A percentile compares a stretch with the other conserved stretches of the same genome.
These are phyloP conservation scores for Phytophthora vignae DNA, from an alignment of 352 stramenopile genomes.

Conservation along the genomic window DNA sequence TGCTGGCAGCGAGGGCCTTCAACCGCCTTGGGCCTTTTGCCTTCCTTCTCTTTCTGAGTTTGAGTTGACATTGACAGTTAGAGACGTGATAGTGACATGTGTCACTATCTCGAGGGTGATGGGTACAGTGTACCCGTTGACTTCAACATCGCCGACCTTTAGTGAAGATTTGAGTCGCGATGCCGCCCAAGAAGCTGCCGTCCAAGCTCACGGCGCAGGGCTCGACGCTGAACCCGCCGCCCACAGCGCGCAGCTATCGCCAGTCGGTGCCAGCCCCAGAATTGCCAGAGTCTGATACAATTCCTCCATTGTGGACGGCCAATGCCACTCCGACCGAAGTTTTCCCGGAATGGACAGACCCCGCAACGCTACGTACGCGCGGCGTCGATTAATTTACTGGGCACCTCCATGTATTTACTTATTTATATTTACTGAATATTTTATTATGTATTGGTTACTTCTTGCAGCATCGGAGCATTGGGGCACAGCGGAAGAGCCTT, in stretches of 20 bases:
- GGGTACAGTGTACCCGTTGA: neutral
- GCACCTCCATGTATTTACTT: neutral
- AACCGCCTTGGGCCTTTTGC: neutral
- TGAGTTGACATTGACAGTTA: constrained; percentile 16
- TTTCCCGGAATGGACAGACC: constrained; percentile 73
- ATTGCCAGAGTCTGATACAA: constrained; percentile 39
- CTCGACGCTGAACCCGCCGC: constrained; percentile 15
- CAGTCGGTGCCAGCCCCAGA: constrained; percentile 36
- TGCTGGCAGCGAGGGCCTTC: no score
- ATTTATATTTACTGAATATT: neutral
- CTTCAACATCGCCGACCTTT: constrained; percentile 1
- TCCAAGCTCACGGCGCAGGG: constrained; percentile 47
- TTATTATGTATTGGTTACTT: no score
- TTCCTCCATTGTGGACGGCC: constrained; percentile 56
- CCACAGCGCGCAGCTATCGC: constrained; percentile 13
- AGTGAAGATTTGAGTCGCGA: constrained; percentile 16
- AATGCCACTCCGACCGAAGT: constrained; percentile 40
- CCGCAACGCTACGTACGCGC: constrained; percentile 30
- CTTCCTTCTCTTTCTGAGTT: constrained; percentile 12
- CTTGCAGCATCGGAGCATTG: constrained; percentile 56
- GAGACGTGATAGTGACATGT: neutral
- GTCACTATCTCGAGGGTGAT: neutral
- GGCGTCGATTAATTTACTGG: neutral
- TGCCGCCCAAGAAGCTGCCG: constrained; percentile 53
- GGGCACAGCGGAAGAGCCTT: constrained; percentile 50